Conservation (phyloP, 2,329 filamentous ascomycete species). For the Xylariales sp. region DNA sequence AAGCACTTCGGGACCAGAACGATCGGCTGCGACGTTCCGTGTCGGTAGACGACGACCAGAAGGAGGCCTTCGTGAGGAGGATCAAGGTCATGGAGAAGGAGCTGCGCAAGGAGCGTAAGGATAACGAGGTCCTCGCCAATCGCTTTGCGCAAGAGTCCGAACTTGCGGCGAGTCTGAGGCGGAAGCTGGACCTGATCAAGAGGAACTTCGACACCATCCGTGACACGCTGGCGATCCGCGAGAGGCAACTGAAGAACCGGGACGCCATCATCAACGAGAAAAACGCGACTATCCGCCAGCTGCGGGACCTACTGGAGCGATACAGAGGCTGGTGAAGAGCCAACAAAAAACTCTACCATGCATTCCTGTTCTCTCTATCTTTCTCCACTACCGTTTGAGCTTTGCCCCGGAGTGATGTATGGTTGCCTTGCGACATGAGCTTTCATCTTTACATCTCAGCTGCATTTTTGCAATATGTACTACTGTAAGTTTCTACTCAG, state of each 20-base stretch:
- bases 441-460: not conserved
- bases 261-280: conserved; percentile 13
- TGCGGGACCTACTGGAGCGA: conserved; percentile 6
- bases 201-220: conserved; percentile 8
- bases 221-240: conserved; percentile 8
- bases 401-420: not conserved
- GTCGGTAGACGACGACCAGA: conserved; percentile 11
- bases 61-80: conserved; percentile 12
- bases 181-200: conserved; percentile 9
- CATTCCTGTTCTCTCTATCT: too few species aligned
- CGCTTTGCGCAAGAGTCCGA: conserved; percentile 12
- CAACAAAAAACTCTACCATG: not conserved
- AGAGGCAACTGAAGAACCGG: conserved; percentile 7
- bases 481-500: not conserved
- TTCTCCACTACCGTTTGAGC: too few species aligned
- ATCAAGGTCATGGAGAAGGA: conserved; percentile 15
- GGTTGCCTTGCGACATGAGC: not conserved
- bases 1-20: conserved; percentile 9
- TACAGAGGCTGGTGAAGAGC: not conserved
- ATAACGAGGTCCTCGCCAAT: not conserved
- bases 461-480: not conserved
- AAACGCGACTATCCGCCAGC: conserved; percentile 8
- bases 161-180: conserved; percentile 8
- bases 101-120: conserved; percentile 13
- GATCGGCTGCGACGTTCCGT: conserved; percentile 4